Base-by-base conservation (phyloP, 2,329 filamentous ascomycete species). In the Scedosporium minutisporum region DNA sequence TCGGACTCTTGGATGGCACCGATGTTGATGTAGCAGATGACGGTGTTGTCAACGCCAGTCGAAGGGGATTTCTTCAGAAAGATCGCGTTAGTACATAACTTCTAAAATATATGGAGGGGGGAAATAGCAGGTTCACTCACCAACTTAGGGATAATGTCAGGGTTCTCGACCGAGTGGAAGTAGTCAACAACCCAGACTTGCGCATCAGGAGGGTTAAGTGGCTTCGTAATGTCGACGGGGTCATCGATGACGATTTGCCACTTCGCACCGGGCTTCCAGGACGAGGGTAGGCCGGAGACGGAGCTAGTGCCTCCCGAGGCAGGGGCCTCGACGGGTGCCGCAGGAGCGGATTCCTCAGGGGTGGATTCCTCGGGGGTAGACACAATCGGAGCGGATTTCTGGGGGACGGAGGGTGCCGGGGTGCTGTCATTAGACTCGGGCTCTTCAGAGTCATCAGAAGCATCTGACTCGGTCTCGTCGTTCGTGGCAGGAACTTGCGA, bases 11-110 rank as follows among this genome's bases (percentile, higher is more conserved):
- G 51, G 2, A 60, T 48, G 16, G 72, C 71, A 44, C 72, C 70
- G n/a, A 68, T 67, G 58, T 73, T 74, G 65, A 73, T 71, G 66
- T 74, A 74, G 65, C 72, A 74, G 25, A 74, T 67, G 3, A 74
- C 67, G 21, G 70, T 69, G 29, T 74, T 74, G 51, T 67, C 68
- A 38, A 68, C 66, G 33, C 64, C 64, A 66, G 71, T 29, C 14
- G 29, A 10, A 29, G 60, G 60, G 16, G 21, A 25, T 55, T 57
- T 55, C 60, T 61, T 7, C 10, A 53, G 21, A 55, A 55, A 55
- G 10, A 38, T 12, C 3, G 33, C 3, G 10, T 38, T 38, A 38
- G 33, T 2, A 38, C 33, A 38, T 38, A 1, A 38, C 12, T 38
- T 38, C 10, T 38, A 10, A 1, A 23, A 48, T 2, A 23, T 16